Evolutionary conservation across 148 eudicot genomes (phyloP).

Genomic region (Hydrangea macrophylla): DNA sequence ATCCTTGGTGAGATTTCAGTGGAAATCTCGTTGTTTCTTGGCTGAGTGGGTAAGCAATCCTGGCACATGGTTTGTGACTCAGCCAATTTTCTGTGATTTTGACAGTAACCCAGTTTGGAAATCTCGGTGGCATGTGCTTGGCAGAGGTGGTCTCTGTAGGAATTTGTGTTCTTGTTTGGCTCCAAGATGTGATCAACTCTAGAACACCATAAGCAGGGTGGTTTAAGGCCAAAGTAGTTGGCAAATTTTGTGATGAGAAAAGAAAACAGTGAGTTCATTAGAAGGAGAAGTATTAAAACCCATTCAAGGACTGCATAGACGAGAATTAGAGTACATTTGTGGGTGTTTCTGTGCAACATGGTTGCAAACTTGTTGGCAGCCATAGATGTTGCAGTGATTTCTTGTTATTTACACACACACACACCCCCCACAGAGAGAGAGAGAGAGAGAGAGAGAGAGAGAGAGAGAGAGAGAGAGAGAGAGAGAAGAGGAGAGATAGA

Average conservation of each 20-base stretch:
- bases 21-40: neutral
- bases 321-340: conserved; percentile 19
- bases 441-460: neutral
- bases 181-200: conserved; percentile 15
- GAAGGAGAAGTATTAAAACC: conserved; percentile 21
- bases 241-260: conserved; percentile 23
- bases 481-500: neutral
- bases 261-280: conserved; percentile 26
- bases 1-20: neutral
- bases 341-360: conserved; percentile 21
- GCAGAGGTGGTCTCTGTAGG: conserved; percentile 15
- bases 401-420: conserved; percentile 6
- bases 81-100: conserved; percentile 13
- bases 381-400: conserved; percentile 12
- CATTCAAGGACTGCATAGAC: conserved; percentile 25
- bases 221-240: conserved; percentile 18
- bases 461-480: neutral
- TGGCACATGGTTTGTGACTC: conserved; percentile 18
- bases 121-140: conserved; percentile 25
- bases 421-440: conserved; percentile 1
- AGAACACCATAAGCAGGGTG: conserved; percentile 27
- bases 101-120: conserved; percentile 17
- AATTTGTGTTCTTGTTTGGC: conserved; percentile 5
- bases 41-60: conserved; percentile 6
- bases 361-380: conserved; percentile 28